Base-by-base conservation (phyloP, 257 asterid species). In the Gynochthodes officinalis region DNA sequence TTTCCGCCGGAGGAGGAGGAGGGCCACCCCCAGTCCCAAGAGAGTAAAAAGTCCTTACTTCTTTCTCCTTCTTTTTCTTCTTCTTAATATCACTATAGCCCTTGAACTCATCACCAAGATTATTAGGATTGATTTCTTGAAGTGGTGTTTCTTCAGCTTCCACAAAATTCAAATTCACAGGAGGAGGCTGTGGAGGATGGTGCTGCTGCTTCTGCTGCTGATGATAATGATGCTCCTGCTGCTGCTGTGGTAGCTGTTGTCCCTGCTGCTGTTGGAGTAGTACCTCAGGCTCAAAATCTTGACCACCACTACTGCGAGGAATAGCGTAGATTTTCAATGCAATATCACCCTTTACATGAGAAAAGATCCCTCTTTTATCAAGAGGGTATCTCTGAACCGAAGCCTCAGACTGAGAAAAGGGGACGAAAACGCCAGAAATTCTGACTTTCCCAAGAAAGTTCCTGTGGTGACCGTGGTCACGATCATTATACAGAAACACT, bases 311-410 rank as follows among this genome's bases (percentile, higher is more conserved):
- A 54, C 54, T 68, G 7, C 81, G 87, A 59, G 72, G 78, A 75
- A 73, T 64, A 0, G 83, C 87, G 62, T 78, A 87, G 44, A 91
- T 82, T 70, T 62, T 89, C 69, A 93, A 67, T 32, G 89, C 85
- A 59, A 91, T 80, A 60, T 93, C 96, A 42, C 98, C 98, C 44
- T 83, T 91, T 1, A 91, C 89, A 64, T 87, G 86, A 1, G 97
- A 91, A 76, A 91, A 89, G 46, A 93, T 37, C 9, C 97, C 94
- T 65, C 96, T 80, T 83, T 91, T 93, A 69, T 93, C 98, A 72
- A 93, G 96, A 63, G 98, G 97, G 83, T 87, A 93, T 37, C 88
- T 79, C 62, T 89, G 94, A 70, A 84, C 85, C 23, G 32, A 0
- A 11, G 96, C 86, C 55, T 93, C 96, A 33, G 86, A 54, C 74